Evolutionary conservation across 2,329 filamentous ascomycete species (phyloP).

Genomic region (Venturiaceae sp.): DNA sequence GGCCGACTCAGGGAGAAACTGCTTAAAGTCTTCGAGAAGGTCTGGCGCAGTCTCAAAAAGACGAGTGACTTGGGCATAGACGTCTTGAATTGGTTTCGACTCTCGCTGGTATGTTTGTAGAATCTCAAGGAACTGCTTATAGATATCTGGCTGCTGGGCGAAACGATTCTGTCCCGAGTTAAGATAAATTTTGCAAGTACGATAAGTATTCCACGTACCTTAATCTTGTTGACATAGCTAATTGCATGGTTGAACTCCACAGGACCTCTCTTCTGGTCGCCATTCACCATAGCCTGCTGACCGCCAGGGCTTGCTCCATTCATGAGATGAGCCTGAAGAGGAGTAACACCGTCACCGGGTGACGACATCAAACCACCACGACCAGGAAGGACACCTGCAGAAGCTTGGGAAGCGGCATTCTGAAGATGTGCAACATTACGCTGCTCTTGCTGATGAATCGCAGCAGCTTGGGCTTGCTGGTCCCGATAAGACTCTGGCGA

Average conservation of each 20-base stretch:
- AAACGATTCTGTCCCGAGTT: slow-evolving; percentile 70
- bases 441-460: slow-evolving; percentile 54
- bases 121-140: slow-evolving; percentile 98
- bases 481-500: slow-evolving; percentile 26
- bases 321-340: slow-evolving; percentile 46
- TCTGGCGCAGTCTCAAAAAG: slow-evolving; percentile 91
- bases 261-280: slow-evolving; percentile 73
- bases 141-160: slow-evolving; percentile 92
- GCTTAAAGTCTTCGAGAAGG: slow-evolving; percentile 95
- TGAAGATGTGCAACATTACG: slow-evolving; percentile 56
- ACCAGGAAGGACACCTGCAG: slow-evolving; percentile 37
- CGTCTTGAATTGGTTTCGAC: slow-evolving; percentile 96
- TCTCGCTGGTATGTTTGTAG: slow-evolving; percentile 96
- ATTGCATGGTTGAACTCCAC: slow-evolving; percentile 99
- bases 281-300: slow-evolving; percentile 45
- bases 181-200: not conserved
- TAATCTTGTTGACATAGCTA: slow-evolving; percentile 99
- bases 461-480: slow-evolving; percentile 35
- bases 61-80: slow-evolving; percentile 92
- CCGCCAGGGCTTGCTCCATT: slow-evolving; percentile 46
- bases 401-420: slow-evolving; percentile 52
- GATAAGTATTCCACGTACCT: slow-evolving; percentile 48
- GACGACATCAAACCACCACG: slow-evolving; percentile 41
- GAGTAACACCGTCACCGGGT: slow-evolving; percentile 34
- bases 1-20: slow-evolving; percentile 88